Base-by-base conservation (phyloP, 2,329 filamentous ascomycete species). In the Sarocladiaceae sp. region DNA sequence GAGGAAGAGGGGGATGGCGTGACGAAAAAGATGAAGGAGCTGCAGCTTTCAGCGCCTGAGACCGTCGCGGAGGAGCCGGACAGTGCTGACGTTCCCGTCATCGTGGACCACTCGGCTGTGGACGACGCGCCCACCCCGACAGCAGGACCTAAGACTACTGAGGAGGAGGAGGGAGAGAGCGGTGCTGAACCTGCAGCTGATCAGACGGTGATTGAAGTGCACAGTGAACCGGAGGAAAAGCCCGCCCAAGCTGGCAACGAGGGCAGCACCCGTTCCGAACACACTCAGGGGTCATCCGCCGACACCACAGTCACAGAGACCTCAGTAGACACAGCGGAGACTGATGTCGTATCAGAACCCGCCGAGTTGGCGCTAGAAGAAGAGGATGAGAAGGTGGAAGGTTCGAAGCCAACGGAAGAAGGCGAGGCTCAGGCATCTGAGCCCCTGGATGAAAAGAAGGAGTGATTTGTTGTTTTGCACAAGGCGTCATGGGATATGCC, bases 1-100 rank as follows among this genome's bases (percentile, higher is more conserved):
- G 88, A 94, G 55, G 89, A 95, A 48, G 80, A 85, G 15, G 54
- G 65, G 15, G 63, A 66, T 2, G 67, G 70, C 19, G 61, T 75
- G 18, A 63, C 69, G 16, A 64, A 65, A 45, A 73, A 63, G 51
- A 53, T 80, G 39, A 67, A 59, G 46, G 58, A 60, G 23, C 64
- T 79, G 59, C 67, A 67, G 24, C 65, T 80, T 33, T 65, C 70
- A 1, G 60, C 61, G 7, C 60, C 68, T 1, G 81, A 88, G 49
- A 74, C 81, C 32, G 75, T 80, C 20, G 84, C 88, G 3, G 62
- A 65, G 24, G 65, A 64, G 45, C 51, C 61, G 11, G 66, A 69
- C 45, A 52, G 58, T n/a, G 62, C 59, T 31, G 66, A 67, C n/a
- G 59, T 64, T 20, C 63, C 62, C 3, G 61, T 68, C 43, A 65